Conservation (phyloP, 306 rosid species). For the Quercus gilva region DNA sequence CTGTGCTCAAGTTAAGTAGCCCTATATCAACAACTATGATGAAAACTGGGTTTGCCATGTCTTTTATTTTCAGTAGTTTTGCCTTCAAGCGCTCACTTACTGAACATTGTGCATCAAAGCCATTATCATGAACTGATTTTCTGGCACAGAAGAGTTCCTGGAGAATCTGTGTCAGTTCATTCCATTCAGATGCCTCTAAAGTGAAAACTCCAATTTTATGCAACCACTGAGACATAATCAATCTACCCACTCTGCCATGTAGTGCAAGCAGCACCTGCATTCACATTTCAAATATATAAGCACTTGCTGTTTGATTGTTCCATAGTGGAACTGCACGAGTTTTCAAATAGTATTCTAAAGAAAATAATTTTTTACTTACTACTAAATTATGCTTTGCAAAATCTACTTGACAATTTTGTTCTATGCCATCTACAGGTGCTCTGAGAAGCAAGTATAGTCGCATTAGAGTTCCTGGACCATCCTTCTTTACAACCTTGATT, state of each 20-base stretch:
- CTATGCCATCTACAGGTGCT: conserved; percentile 62
- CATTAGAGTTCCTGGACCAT: conserved; percentile 88
- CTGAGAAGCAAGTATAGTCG: conserved; percentile 67
- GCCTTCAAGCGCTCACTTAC: conserved; percentile 48
- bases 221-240: conserved; percentile 76
- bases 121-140: conserved; percentile 40
- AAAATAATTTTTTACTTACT: conserved; percentile 52
- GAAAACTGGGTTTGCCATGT: conserved; percentile 60
- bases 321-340: neutral
- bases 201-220: conserved; percentile 62
- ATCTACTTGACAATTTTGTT: conserved; percentile 62
- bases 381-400: conserved; percentile 58
- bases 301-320: neutral
- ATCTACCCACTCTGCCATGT: conserved; percentile 68
- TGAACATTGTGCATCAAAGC: conserved; percentile 60
- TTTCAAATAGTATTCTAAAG: conserved; percentile 7
- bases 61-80: conserved; percentile 52
- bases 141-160: conserved; percentile 65
- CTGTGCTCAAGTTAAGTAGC: conserved; percentile 93
- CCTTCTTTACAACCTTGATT: conserved; percentile 80
- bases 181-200: conserved; percentile 93
- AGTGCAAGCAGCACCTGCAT: conserved; percentile 85
- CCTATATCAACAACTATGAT: conserved; percentile 80
- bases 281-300: neutral
- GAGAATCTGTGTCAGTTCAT: conserved; percentile 81